Evolutionary conservation across 192 early-diverging fungal species (phyloP).

Genomic region (Coemansia sp.): DNA sequence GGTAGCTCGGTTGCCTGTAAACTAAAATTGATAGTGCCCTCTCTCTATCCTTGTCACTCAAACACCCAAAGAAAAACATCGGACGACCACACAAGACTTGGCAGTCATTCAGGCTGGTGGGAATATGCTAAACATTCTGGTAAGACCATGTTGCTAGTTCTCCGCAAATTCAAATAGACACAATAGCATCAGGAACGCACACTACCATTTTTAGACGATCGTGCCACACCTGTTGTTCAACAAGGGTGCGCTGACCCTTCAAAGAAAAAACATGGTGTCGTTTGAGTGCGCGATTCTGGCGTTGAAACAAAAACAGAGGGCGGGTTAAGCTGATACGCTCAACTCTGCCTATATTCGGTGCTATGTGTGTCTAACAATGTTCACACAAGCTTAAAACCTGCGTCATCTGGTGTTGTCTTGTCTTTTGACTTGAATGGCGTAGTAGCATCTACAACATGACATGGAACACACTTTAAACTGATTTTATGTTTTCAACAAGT

Average conservation of each 20-base stretch:
- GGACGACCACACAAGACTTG: not conserved
- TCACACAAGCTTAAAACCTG: slow-evolving; percentile 19
- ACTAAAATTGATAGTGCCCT: not conserved
- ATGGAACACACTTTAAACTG: slow-evolving; percentile 11
- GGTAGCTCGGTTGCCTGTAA: not conserved
- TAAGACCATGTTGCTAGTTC: slow-evolving; percentile 4
- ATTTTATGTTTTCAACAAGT: not conserved
- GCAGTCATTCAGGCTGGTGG: not conserved
- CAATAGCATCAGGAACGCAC: not conserved
- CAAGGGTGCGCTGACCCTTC: not conserved
- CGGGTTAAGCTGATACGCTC: not conserved
- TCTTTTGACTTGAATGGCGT: slow-evolving; percentile 23
- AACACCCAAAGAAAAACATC: not conserved
- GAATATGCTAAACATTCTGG: slow-evolving; percentile 8
- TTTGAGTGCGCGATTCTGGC: not conserved
- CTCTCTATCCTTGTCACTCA: not conserved
- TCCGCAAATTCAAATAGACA: not conserved
- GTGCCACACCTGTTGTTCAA: not conserved
- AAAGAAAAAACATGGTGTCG: too few species aligned
- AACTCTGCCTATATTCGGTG: not conserved
- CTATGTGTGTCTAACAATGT: slow-evolving; percentile 6
- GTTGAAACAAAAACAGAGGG: slow-evolving; percentile 7
- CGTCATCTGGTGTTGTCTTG: slow-evolving; percentile 9
- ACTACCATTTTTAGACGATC: slow-evolving; percentile 3
- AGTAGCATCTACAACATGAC: slow-evolving; percentile 30